Base-by-base conservation (phyloP, 768 basidiomycete species). In the Strobilomyces confusus region DNA sequence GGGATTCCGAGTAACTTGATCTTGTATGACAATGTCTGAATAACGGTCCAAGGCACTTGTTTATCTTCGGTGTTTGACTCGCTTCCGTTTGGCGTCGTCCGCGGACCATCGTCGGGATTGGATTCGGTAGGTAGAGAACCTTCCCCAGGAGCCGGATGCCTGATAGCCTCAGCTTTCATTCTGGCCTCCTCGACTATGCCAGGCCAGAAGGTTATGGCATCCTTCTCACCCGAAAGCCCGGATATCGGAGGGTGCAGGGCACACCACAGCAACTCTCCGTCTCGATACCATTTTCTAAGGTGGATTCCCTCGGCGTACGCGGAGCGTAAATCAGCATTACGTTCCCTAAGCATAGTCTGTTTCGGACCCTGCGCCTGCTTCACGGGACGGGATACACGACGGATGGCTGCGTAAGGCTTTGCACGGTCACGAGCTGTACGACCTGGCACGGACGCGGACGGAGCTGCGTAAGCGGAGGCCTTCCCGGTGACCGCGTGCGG, bases 211-310 rank as follows among this genome's bases (percentile, higher is more conserved):
- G 69, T 63, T 57, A 92, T 86, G n/a, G 60, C 61, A 45, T 77
- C 73, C 17, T 71, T 72, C 17, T 70, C 65, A 1, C 65, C 67
- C 4, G 67, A 62, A 1, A 71, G 63, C 1, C 76, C 75, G 3
- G 64, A 58, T 36, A 89, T 83, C 0, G 83, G 74, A 9, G 72
- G 65, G 36, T 73, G 67, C 30, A 91, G 70, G 11, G 76, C 75
- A 50, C 82, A 86, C 86, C 88, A 90, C 11, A 91, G 72, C 33
- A 89, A 64, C 68, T 91, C 90, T 32, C 81, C 81, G 14, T 80
- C 76, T 55, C 90, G 78, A 62, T 80, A 86, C 80, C 79, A 83
- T 49, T 86, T 75, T 48, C 76, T 77, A 23, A 82, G 63, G 44
- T 75, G 70, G 60, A 77, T 70, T 9, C 73, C 76, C 12, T 70